Percentiles rank a stretch among this genome's conserved stretches.
Conservation (phyloP, 257 asterid species). For the Scutellaria minor region DNA sequence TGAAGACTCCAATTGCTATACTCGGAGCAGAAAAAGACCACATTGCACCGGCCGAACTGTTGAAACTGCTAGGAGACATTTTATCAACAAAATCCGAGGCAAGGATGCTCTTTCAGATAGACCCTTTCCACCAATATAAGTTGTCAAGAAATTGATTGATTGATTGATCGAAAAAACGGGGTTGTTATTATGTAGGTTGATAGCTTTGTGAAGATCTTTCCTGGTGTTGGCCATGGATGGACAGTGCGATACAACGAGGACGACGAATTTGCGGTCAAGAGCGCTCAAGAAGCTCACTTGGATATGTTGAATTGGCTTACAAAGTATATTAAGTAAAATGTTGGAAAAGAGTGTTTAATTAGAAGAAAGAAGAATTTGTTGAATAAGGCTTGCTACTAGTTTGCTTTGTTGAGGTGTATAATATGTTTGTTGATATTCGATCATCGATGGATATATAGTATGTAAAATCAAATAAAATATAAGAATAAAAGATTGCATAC, state of each 20-base stretch:
- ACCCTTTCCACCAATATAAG: too few relatives aligned
- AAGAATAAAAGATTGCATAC: too few relatives aligned
- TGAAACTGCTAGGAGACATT: slow-evolving; percentile 43
- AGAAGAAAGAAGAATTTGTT: background rate
- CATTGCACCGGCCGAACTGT: slow-evolving; percentile 48
- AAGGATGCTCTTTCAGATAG: slow-evolving; percentile 7
- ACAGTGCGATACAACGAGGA: slow-evolving; percentile 48
- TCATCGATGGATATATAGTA: too few relatives aligned
- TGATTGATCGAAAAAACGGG: background rate
- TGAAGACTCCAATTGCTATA: slow-evolving; percentile 59
- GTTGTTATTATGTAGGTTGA: slow-evolving; percentile 51
- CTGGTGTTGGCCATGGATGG: slow-evolving; percentile 75
- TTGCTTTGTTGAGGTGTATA: background rate
- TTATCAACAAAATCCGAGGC: slow-evolving; percentile 56
- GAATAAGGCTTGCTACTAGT: background rate
- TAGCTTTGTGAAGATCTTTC: slow-evolving; percentile 66
- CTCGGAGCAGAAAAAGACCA: slow-evolving; percentile 67
- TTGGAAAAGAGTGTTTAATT: background rate
- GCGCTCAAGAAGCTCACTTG: slow-evolving; percentile 62
- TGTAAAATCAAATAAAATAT: too few relatives aligned
- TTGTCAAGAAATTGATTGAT: background rate
- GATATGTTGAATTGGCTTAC: slow-evolving; percentile 66
- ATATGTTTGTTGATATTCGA: too few relatives aligned
- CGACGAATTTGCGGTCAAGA: slow-evolving; percentile 53
- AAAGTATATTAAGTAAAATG: slow-evolving; percentile 50